Conservation (phyloP, 805 yeast species). For the Saturnispora besseyi region DNA sequence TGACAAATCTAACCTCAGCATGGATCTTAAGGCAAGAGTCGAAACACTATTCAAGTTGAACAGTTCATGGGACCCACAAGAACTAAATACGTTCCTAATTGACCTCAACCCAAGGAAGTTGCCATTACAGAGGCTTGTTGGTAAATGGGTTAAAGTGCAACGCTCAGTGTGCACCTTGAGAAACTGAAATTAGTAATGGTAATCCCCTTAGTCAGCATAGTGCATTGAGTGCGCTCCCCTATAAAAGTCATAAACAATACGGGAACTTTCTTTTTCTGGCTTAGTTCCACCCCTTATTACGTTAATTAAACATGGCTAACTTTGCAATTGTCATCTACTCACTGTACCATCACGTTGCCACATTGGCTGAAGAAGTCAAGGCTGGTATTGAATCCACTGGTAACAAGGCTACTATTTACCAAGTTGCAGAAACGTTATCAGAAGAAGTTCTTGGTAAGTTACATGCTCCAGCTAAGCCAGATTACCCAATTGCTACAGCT, state of each 20-base stretch:
- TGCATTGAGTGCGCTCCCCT: neutral
- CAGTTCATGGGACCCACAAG: neutral
- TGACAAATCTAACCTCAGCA: neutral
- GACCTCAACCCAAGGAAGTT: neutral
- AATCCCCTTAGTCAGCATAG: neutral
- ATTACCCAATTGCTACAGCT: constrained; percentile 52
- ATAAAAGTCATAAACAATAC: neutral
- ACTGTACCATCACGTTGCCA: constrained; percentile 65
- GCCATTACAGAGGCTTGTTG: neutral
- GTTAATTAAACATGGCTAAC: constrained; percentile 15
- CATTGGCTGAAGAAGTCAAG: constrained; percentile 57
- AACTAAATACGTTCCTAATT: neutral
- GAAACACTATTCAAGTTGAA: neutral
- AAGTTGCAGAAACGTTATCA: constrained; percentile 68
- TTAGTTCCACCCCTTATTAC: no score
- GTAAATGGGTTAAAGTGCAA: neutral
- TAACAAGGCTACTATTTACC: constrained; percentile 56
- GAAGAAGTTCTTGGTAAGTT: constrained; percentile 46
- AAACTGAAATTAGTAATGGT: neutral
- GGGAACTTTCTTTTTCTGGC: no score
- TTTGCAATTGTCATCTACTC: constrained; percentile 54
- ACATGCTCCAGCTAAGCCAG: constrained; percentile 59
- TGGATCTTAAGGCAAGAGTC: neutral
- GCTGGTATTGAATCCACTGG: constrained; percentile 67
- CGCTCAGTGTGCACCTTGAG: neutral